Conservation (phyloP, 2,329 filamentous ascomycete genomes). For the Cryphonectria carpinicola region DNA sequence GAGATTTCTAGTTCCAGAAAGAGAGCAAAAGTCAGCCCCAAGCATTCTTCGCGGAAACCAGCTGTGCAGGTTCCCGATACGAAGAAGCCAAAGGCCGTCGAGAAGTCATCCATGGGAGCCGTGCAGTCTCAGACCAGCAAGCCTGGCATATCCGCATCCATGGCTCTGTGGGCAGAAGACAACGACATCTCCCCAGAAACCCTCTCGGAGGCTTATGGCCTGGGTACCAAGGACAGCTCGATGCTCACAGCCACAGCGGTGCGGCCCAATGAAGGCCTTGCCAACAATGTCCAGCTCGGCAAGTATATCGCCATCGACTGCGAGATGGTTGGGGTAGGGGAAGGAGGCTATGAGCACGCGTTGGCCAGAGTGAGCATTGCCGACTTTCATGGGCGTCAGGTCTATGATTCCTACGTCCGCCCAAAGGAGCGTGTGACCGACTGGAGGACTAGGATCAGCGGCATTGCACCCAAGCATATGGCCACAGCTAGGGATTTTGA, state of each 20-base stretch:
- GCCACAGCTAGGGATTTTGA: slow-evolving; percentile 70
- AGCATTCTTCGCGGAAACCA: slow-evolving; percentile 19
- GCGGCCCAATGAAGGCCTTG: slow-evolving; percentile 66
- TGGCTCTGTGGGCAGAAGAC: slow-evolving; percentile 64
- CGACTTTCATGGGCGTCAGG: slow-evolving; percentile 88
- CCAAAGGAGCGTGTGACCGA: slow-evolving; percentile 80
- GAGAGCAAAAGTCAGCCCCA: slow-evolving; percentile 35
- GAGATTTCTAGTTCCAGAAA: slow-evolving; percentile 33
- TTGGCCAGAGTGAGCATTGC: slow-evolving; percentile 88
- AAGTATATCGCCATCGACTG: slow-evolving; percentile 95
- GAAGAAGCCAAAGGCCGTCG: slow-evolving; percentile 27
- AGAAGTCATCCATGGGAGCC: slow-evolving; percentile 55
- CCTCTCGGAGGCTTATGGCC: slow-evolving; percentile 64
- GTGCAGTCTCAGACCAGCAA: slow-evolving; percentile 50
- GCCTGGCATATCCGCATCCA: slow-evolving; percentile 53
- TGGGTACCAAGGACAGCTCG: slow-evolving; percentile 54
- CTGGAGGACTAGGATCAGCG: slow-evolving; percentile 87
- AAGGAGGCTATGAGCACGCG: slow-evolving; percentile 69
- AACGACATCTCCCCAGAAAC: slow-evolving; percentile 64
- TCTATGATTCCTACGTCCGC: slow-evolving; percentile 92
- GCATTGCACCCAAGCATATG: slow-evolving; percentile 77
- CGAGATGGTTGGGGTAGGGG: slow-evolving; percentile 93
- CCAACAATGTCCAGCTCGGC: slow-evolving; percentile 68
- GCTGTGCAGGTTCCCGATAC: slow-evolving; percentile 28
- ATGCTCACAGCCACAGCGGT: slow-evolving; percentile 52